phyloP scores from a whole-genome alignment of 305 asterid species.

The Fraxinus floribunda region DNA sequence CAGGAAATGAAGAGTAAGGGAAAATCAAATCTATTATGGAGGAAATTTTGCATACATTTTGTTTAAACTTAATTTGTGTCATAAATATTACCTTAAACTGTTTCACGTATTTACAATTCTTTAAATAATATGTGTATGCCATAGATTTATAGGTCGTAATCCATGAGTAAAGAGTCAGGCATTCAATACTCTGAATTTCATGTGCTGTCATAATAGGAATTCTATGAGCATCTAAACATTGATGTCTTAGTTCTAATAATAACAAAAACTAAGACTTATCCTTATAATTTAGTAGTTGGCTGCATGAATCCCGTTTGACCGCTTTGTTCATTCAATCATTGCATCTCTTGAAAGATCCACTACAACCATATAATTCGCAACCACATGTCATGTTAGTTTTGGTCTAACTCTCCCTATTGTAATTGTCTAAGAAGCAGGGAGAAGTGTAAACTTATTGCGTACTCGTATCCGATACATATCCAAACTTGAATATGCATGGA shows the following conservation, averaged over 20 bases:
- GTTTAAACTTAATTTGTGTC: not conserved
- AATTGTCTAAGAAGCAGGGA: not conserved
- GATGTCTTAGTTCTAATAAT: not conserved
- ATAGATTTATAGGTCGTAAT: not conserved
- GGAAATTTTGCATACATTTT: not conserved
- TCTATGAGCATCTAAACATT: not conserved
- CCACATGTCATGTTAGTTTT: not conserved
- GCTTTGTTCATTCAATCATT: not conserved
- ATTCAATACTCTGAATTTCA: constrained; percentile 1
- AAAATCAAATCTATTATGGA: not conserved
- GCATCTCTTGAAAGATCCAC: not conserved
- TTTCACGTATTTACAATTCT: not conserved
- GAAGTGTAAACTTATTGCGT: not conserved
- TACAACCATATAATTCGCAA: not conserved
- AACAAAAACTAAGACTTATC: not conserved
- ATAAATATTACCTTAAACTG: not conserved
- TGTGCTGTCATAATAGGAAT: not conserved
- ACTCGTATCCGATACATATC: not conserved
- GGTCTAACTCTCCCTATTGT: not conserved
- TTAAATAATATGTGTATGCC: not conserved
- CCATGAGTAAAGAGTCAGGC: not conserved
- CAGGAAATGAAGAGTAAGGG: not conserved
- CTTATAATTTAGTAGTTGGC: not conserved
- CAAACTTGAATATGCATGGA: not conserved
- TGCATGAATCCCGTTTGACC: not conserved